phyloP scores from a whole-genome alignment of 163 green algal species.

The Chlorella variabilis region DNA sequence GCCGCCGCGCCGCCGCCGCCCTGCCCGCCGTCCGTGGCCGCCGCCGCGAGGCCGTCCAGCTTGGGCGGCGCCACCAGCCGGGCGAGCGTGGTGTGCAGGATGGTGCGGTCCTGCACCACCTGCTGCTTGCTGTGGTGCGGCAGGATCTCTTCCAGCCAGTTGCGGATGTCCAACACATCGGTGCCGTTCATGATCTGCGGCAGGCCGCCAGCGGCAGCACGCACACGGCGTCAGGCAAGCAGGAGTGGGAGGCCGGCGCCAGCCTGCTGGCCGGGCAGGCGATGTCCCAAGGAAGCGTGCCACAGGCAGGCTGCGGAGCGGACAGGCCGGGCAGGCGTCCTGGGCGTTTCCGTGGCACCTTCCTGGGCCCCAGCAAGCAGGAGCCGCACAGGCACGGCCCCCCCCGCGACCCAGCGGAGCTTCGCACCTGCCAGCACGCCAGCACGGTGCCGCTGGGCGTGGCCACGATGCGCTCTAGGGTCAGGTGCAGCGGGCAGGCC shows the following conservation, averaged over 20 bases:
- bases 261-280: too few species aligned
- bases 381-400: neutral
- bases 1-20: neutral
- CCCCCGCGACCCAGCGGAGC: too few species aligned
- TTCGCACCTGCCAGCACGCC: conserved; percentile 69
- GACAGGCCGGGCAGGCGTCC: too few species aligned
- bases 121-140: conserved; percentile 59
- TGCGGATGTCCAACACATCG: conserved; percentile 57
- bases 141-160: conserved; percentile 53
- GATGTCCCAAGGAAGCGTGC: too few species aligned
- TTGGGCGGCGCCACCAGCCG: conserved; percentile 58
- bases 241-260: too few species aligned
- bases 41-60: neutral
- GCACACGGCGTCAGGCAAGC: too few species aligned
- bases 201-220: too few species aligned
- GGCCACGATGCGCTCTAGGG: conserved; percentile 66
- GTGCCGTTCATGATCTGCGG: conserved; percentile 13
- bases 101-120: conserved; percentile 60
- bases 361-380: neutral
- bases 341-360: too few species aligned
- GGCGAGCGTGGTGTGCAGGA: conserved; percentile 79
- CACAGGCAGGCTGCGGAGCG: too few species aligned
- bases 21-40: neutral
- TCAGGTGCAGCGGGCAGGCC: conserved; percentile 62
- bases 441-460: conserved; percentile 65